phyloP scores from a whole-genome alignment of 2,329 filamentous ascomycete species.

The Neofusicoccum kwambonambiense region DNA sequence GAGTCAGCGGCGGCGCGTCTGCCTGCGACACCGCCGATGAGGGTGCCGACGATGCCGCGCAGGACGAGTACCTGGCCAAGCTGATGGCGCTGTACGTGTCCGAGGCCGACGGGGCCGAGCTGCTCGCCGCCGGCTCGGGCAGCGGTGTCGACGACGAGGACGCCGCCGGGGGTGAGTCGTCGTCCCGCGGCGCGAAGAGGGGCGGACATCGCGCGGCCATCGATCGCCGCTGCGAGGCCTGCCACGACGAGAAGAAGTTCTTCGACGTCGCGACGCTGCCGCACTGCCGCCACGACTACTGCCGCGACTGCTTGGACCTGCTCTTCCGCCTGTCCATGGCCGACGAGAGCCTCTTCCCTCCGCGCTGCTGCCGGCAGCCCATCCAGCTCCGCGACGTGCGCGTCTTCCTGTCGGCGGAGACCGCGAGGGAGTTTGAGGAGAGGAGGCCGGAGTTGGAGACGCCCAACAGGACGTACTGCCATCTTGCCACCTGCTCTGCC shows the following conservation, averaged over 20 bases:
- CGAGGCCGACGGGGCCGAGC: background rate
- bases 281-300: slow-evolving; percentile 25
- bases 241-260: background rate
- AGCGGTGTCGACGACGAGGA: background rate
- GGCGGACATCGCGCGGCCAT: background rate
- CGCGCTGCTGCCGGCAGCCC: slow-evolving; percentile 23
- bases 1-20: no score
- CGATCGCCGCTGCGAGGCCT: background rate
- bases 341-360: slow-evolving; percentile 26
- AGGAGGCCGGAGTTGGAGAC: slow-evolving; percentile 25
- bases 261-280: slow-evolving; percentile 1
- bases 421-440: slow-evolving; percentile 20
- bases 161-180: background rate
- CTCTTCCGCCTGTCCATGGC: slow-evolving; percentile 23
- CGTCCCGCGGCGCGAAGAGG: background rate
- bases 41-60: background rate
- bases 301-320: slow-evolving; percentile 21
- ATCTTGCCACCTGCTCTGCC: background rate
- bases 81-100: slow-evolving; percentile 4
- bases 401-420: background rate
- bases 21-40: background rate
- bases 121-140: background rate
- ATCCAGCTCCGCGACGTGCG: slow-evolving; percentile 22
- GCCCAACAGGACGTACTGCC: slow-evolving; percentile 22
- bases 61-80: background rate